Conservation (phyloP, 768 basidiomycete genomes). For the Melanogaster broomeanus region DNA sequence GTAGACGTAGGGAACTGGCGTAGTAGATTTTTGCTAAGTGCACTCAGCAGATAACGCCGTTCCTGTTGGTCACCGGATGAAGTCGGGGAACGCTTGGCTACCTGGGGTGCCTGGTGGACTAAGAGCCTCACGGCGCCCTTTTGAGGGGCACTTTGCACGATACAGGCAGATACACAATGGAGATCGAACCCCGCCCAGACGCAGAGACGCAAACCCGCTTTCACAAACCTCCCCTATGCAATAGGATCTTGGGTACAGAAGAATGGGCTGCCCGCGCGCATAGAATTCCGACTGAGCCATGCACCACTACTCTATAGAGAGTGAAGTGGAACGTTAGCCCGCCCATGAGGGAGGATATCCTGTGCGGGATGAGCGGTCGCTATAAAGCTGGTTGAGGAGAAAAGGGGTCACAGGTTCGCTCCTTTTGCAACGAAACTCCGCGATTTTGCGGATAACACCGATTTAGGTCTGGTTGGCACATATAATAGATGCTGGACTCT, state of each 20-base stretch:
- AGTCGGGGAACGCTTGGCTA: too few relatives aligned
- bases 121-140: neutral
- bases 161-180: neutral
- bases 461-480: neutral
- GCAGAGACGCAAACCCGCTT: conserved; percentile 34
- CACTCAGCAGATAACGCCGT: too few relatives aligned
- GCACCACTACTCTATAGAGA: conserved; percentile 55
- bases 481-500: too few relatives aligned
- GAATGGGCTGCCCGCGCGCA: conserved; percentile 36
- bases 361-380: conserved; percentile 64
- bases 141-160: neutral
- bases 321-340: conserved; percentile 79
- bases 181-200: too few relatives aligned
- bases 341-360: conserved; percentile 53
- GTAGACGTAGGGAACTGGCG: too few relatives aligned
- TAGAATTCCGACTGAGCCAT: too few relatives aligned
- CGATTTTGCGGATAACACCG: neutral
- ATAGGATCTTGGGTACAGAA: conserved; percentile 43
- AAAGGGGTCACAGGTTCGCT: conserved; percentile 1
- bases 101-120: too few relatives aligned
- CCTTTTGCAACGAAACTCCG: neutral
- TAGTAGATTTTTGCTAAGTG: too few relatives aligned
- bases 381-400: conserved; percentile 40
- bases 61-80: too few relatives aligned
- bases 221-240: conserved; percentile 33